These are phyloP conservation scores for Lentinula guzmanii DNA, from an alignment of 768 basidiomycete genomes.

Conservation along the genomic window DNA sequence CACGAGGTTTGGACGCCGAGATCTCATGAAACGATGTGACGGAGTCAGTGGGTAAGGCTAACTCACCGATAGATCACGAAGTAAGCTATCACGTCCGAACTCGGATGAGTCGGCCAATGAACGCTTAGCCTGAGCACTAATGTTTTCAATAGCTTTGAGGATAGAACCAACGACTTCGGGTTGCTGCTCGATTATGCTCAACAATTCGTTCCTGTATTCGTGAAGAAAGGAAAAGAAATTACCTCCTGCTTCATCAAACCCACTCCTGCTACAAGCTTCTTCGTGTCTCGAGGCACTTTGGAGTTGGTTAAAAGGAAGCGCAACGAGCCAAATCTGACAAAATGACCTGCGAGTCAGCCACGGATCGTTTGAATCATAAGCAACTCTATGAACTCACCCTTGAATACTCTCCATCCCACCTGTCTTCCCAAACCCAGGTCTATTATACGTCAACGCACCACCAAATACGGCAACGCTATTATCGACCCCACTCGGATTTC, in stretches of 20 bases:
- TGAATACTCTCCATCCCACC: constrained; percentile 81
- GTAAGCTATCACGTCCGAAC: constrained; percentile 57
- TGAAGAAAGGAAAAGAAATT: constrained; percentile 15
- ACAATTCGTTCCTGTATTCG: constrained; percentile 1
- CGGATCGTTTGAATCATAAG: neutral
- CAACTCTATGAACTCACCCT: constrained; percentile 49
- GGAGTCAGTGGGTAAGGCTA: neutral
- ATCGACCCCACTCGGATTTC: constrained; percentile 96
- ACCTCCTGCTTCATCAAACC: constrained; percentile 61
- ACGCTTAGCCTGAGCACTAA: constrained; percentile 77
- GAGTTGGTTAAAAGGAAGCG: constrained; percentile 91
- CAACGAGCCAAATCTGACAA: constrained; percentile 77
- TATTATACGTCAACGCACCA: constrained; percentile 86
- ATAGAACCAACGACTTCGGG: constrained; percentile 81
- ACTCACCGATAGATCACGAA: constrained; percentile 68
- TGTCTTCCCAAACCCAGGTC: constrained; percentile 69
- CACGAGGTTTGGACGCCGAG: constrained; percentile 1
- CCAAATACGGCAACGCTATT: constrained; percentile 93
- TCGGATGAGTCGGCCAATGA: constrained; percentile 64
- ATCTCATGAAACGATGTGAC: constrained; percentile 9
- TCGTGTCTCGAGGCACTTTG: constrained; percentile 89
- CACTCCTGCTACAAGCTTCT: constrained; percentile 90
- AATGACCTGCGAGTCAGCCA: neutral
- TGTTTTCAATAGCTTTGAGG: constrained; percentile 74
- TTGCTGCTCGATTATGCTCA: constrained; percentile 40